These are phyloP conservation scores for Ustilago trichophora DNA, from an alignment of 1,284 basidiomycete species.

Conservation along the genomic window DNA sequence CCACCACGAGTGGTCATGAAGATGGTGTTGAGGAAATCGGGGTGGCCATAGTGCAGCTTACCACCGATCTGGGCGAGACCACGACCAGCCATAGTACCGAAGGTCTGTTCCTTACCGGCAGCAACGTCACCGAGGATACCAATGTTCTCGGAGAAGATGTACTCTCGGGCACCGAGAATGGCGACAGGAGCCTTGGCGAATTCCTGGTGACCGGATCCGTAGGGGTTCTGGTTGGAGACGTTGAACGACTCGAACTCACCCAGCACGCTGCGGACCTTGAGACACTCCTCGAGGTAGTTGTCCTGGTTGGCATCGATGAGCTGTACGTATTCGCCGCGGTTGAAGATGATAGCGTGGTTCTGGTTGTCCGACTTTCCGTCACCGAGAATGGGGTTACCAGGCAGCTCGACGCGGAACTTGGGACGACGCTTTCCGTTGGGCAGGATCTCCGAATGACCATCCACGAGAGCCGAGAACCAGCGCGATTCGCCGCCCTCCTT, in stretches of 20 bases:
- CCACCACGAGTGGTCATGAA: constrained; percentile 99
- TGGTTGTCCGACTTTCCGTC: constrained; percentile 99
- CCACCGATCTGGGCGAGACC: constrained; percentile 97
- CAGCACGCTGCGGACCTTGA: constrained; percentile 98
- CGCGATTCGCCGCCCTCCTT: constrained; percentile 95
- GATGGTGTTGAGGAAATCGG: constrained; percentile 96
- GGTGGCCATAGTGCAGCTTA: constrained; percentile 98
- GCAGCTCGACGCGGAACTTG: constrained; percentile 98
- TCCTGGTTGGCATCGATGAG: constrained; percentile 99
- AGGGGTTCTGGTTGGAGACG: constrained; percentile 86
- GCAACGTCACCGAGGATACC: constrained; percentile 98
- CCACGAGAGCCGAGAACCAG: constrained; percentile 94
- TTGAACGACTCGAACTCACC: constrained; percentile 96
- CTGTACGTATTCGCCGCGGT: constrained; percentile 97
- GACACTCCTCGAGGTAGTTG: constrained; percentile 98
- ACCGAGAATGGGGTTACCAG: constrained; percentile 97
- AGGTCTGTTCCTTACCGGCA: constrained; percentile 99
- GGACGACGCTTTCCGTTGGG: constrained; percentile 87
- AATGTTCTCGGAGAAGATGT: constrained; percentile 99
- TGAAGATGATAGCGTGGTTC: constrained; percentile 99
- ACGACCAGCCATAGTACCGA: constrained; percentile 94
- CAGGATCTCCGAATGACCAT: constrained; percentile 95
- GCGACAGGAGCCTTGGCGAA: constrained; percentile 90
- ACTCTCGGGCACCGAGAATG: constrained; percentile 97
- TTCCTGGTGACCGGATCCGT: constrained; percentile 74